phyloP scores from a whole-genome alignment of 305 asterid genomes.

The Ajuga reptans region DNA sequence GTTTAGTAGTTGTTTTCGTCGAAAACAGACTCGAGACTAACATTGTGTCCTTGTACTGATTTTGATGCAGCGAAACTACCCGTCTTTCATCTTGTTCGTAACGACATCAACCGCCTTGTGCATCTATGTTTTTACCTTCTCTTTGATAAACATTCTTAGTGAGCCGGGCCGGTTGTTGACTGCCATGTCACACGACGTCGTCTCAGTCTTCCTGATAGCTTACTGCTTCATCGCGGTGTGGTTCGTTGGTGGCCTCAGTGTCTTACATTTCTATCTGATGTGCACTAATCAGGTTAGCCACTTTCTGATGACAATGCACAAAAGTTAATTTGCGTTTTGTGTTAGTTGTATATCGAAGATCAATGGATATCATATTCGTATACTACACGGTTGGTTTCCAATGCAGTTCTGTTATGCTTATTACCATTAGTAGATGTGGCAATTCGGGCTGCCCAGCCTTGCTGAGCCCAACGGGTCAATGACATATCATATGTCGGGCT shows the following conservation, averaged over 20 bases:
- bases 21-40: not conserved
- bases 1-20: no score
- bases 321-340: not conserved
- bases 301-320: not conserved
- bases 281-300: slow-evolving; percentile 45
- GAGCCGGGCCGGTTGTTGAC: slow-evolving; percentile 41
- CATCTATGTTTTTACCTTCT: slow-evolving; percentile 57
- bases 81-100: slow-evolving; percentile 59
- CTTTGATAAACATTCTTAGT: slow-evolving; percentile 38
- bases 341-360: not conserved
- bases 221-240: slow-evolving; percentile 73
- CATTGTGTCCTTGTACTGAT: not conserved
- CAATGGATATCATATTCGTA: not conserved
- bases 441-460: not conserved
- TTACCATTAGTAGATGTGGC: not conserved
- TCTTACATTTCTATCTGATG: slow-evolving; percentile 72
- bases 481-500: no score
- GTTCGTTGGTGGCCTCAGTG: slow-evolving; percentile 85
- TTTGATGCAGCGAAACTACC: slow-evolving; percentile 65
- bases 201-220: slow-evolving; percentile 40
- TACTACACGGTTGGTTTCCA: not conserved
- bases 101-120: slow-evolving; percentile 64
- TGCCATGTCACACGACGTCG: slow-evolving; percentile 38
- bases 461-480: no score
- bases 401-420: not conserved